Conservation (phyloP, 2,329 filamentous ascomycete species). For the Paradendryphiella salina region DNA sequence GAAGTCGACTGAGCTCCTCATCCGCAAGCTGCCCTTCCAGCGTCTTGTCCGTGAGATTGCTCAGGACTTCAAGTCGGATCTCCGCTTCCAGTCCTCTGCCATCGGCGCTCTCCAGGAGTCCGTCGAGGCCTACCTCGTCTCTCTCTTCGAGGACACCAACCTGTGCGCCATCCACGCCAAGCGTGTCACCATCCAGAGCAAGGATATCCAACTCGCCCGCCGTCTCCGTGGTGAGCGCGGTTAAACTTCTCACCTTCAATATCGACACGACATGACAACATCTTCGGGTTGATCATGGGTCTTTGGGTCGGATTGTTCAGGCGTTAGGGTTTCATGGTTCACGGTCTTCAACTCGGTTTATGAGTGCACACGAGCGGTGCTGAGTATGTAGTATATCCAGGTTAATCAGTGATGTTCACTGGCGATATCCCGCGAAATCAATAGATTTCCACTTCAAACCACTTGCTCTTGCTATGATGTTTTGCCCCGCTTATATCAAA, state of each 20-base stretch:
- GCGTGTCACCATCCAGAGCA: conserved; percentile 93
- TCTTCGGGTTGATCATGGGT: conserved; percentile 31
- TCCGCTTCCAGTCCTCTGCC: conserved; percentile 95
- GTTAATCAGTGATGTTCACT: conserved; percentile 43
- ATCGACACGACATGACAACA: conserved; percentile 32
- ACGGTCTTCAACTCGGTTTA: conserved; percentile 44
- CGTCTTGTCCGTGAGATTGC: conserved; percentile 79
- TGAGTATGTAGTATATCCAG: conserved; percentile 47
- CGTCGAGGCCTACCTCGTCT: conserved; percentile 92
- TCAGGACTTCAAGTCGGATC: conserved; percentile 64
- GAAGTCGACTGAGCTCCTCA: conserved; percentile 81
- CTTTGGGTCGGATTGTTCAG: conserved; percentile 35
- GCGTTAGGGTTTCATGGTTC: conserved; percentile 46
- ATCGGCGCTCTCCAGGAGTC: conserved; percentile 93
- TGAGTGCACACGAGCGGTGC: conserved; percentile 43
- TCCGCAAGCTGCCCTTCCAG: conserved; percentile 79
- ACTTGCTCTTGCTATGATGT: conserved; percentile 4
- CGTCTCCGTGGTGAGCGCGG: conserved; percentile 60
- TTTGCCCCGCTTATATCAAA: background rate
- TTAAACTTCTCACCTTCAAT: conserved; percentile 44
- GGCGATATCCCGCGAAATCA: conserved; percentile 42
- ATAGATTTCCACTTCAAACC: conserved; percentile 35
- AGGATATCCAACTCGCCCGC: conserved; percentile 90
- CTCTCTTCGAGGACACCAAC: conserved; percentile 96
- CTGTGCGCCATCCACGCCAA: conserved; percentile 96